These are phyloP conservation scores for Pleurotus sapidus DNA, from an alignment of 768 basidiomycete species.

Conservation along the genomic window DNA sequence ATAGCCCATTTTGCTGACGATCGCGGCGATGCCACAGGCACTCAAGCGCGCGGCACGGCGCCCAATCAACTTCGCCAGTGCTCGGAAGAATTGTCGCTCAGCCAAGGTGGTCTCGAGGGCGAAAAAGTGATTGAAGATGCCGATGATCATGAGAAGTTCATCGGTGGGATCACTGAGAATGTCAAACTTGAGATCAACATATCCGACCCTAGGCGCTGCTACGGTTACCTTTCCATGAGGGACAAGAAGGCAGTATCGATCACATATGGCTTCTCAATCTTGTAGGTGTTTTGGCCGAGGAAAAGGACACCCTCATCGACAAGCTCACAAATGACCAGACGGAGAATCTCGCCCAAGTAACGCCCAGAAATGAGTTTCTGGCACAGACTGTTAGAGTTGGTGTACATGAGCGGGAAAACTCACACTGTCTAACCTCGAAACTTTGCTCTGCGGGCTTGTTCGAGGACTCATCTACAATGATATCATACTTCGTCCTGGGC, in stretches of 20 bases:
- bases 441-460: constrained; percentile 97
- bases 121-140: constrained; percentile 97
- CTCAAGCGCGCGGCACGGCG: constrained; percentile 87
- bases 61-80: constrained; percentile 86
- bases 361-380: constrained; percentile 96
- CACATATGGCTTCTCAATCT: constrained; percentile 88
- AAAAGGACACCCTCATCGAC: constrained; percentile 97
- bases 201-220: not conserved
- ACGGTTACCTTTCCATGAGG: constrained; percentile 83
- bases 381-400: not conserved
- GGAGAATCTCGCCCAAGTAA: constrained; percentile 94
- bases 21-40: constrained; percentile 94
- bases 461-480: constrained; percentile 86
- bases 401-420: not conserved
- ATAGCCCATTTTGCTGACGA: constrained; percentile 93
- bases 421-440: constrained; percentile 60
- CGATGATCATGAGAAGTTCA: constrained; percentile 94
- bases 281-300: constrained; percentile 98
- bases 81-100: constrained; percentile 96
- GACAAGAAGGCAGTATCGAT: constrained; percentile 98
- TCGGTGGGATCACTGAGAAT: constrained; percentile 83
- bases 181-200: constrained; percentile 4
- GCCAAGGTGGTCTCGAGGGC: constrained; percentile 94
- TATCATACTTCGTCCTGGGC: constrained; percentile 93
- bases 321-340: constrained; percentile 92